Base-by-base conservation (phyloP, 176 grass and related monocot species). In the Thalia dealbata region DNA sequence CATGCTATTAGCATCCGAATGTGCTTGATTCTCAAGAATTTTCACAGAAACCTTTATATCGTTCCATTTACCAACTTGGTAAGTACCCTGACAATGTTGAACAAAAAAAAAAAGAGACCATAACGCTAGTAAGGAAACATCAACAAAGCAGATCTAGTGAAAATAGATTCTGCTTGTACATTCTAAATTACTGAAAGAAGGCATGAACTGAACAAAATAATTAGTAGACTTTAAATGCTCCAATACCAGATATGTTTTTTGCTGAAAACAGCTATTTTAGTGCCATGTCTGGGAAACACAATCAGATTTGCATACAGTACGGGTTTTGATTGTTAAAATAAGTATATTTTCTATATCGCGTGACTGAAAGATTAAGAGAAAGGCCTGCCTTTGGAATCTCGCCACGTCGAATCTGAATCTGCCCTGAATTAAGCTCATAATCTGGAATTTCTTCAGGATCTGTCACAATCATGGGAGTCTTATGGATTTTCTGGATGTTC, bases 21-120 rank as follows among this genome's bases (percentile, higher is more conserved):
- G 89, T 69, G 75, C 77, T 41, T 90, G 82, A 84, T 81, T 91
- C 52, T 96, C 89, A n/a, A 96, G 87, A 32, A 96, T 88, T 78
- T 96, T 96, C 3, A 92, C 92, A 21, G 73, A 90, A 76, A 96
- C 82, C 78, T 92, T 96, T 5, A 86, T 92, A 21, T 86, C 89
- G 25, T 96, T 96, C 92, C 92, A 96, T 81, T 96, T 96, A 26
- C 86, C 92, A 80, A 90, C 85, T 77, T 90, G 87, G 61, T 96
- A 96, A 9, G 48, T 61, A 14, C 87, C 92, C 92, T 96, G 87
- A 84, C 56, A 52, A 16, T 56, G 19, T 73, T 38, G 32, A 4
- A 38, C 1, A 38, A 38, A 38, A 38, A 38, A 38, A 38, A 38
- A 4, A 38, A 38, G 32, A 38, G 32, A 38, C 32, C 32, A 38